phyloP scores from a whole-genome alignment of 2,329 filamentous ascomycete genomes.

The Arthrobotrys sinensis region DNA sequence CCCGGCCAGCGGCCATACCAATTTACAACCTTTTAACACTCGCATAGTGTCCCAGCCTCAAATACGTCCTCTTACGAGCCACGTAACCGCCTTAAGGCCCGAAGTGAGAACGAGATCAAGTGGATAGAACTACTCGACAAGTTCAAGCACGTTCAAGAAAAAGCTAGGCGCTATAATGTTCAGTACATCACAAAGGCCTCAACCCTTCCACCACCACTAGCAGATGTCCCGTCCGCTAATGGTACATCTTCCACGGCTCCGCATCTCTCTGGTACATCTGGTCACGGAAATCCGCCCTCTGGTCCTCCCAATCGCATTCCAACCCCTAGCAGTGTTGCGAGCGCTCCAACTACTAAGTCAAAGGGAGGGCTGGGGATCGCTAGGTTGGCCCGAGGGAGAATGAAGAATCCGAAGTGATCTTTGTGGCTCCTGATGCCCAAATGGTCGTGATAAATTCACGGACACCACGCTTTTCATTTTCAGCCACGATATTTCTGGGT shows the following conservation, averaged over 20 bases:
- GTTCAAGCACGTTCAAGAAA: conserved; percentile 91
- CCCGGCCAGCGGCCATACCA: not conserved
- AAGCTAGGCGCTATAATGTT: conserved; percentile 74
- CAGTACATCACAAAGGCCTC: conserved; percentile 62
- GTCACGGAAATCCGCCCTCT: conserved; percentile 19
- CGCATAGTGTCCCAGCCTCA: conserved; percentile 24
- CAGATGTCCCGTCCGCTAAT: conserved; percentile 38
- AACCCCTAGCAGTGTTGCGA: conserved; percentile 49
- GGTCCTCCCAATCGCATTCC: conserved; percentile 56
- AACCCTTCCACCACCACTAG: conserved; percentile 53
- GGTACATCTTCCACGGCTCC: conserved; percentile 39
- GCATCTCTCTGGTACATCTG: conserved; percentile 17
- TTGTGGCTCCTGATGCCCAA: not conserved
- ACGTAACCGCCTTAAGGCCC: conserved; percentile 82
- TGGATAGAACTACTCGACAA: conserved; percentile 96
- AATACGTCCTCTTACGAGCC: conserved; percentile 74
- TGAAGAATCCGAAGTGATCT: conserved; percentile 47
- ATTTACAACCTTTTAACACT: not conserved
- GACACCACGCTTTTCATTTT: not conserved
- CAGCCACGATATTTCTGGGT: not conserved
- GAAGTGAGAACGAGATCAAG: conserved; percentile 86
- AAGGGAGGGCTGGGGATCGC: conserved; percentile 52
- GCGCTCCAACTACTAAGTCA: conserved; percentile 41
- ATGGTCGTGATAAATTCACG: not conserved
- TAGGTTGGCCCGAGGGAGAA: conserved; percentile 46